These are phyloP conservation scores for Gastrodia elata DNA, from an alignment of 106 monocot genomes.

Conservation along the genomic window DNA sequence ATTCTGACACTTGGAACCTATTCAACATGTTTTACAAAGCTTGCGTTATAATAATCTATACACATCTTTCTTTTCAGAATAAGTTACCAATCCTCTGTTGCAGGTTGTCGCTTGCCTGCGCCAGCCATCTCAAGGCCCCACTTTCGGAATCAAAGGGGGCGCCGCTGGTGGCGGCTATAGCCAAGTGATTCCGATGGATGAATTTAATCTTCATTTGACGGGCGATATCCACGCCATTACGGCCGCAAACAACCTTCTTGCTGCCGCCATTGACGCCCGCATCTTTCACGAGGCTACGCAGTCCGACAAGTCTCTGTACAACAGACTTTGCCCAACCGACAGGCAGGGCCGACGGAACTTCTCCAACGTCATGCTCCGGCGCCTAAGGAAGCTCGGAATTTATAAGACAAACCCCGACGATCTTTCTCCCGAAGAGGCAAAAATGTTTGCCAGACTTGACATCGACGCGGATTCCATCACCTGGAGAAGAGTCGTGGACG, in stretches of 20 bases:
- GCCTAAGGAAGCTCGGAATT: constrained; percentile 84
- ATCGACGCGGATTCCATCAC: constrained; percentile 86
- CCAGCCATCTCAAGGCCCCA: constrained; percentile 99
- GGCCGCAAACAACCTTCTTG: constrained; percentile 95
- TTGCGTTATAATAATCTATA: not conserved
- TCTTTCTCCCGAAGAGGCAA: constrained; percentile 81
- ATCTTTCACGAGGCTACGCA: constrained; percentile 92
- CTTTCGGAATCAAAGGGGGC: constrained; percentile 98
- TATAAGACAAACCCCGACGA: constrained; percentile 70
- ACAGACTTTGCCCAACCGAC: constrained; percentile 79
- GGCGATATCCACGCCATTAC: constrained; percentile 99
- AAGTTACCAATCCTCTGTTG: too few relatives aligned
- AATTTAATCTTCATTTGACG: constrained; percentile 96
- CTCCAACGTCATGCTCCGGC: constrained; percentile 74
- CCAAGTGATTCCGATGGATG: constrained; percentile 99
- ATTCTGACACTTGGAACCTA: not conserved
- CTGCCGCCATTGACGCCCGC: constrained; percentile 85
- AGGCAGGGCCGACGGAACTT: constrained; percentile 78
- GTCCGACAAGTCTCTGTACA: constrained; percentile 93
- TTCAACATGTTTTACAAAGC: not conserved
- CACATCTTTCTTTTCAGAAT: not conserved
- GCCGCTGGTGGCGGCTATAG: constrained; percentile 99
- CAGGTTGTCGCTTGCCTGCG: constrained; percentile 92
- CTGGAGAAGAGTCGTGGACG: constrained; percentile 97
- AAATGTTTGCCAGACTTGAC: constrained; percentile 78